Conservation (phyloP, 2,329 filamentous ascomycete genomes). For the Fusarium falciforme region DNA sequence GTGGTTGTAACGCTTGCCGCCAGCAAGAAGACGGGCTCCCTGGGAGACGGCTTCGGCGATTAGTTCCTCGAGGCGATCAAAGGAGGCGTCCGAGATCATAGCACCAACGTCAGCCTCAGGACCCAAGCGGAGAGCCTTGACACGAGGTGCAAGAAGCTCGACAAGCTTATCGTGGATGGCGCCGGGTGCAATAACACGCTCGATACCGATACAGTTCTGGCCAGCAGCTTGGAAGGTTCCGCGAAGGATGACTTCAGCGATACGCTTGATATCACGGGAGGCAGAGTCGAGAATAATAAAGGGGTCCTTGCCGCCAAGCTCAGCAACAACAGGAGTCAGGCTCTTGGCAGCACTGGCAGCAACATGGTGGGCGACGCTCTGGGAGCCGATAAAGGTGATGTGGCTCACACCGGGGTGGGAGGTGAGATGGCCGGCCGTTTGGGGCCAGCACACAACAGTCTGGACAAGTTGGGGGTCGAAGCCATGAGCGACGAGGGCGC, state of each 20-base stretch:
- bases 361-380: constrained; percentile 87
- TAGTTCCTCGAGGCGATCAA: constrained; percentile 79
- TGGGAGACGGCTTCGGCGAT: constrained; percentile 80
- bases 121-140: constrained; percentile 80
- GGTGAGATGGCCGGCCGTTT: constrained; percentile 83
- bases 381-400: constrained; percentile 95
- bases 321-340: constrained; percentile 88
- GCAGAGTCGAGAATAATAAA: constrained; percentile 89
- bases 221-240: constrained; percentile 95
- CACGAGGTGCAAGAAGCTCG: constrained; percentile 76
- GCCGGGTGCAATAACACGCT: constrained; percentile 86
- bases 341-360: constrained; percentile 85
- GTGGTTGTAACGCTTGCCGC: constrained; percentile 79
- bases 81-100: constrained; percentile 84
- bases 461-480: constrained; percentile 87
- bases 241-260: constrained; percentile 86
- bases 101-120: constrained; percentile 86
- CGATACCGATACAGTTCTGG: constrained; percentile 98
- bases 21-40: constrained; percentile 84
- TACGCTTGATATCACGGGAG: constrained; percentile 71
- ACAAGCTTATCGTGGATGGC: constrained; percentile 81
- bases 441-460: constrained; percentile 87
- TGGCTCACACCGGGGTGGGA: constrained; percentile 87
- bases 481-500: constrained; percentile 84
- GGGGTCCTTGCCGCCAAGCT: constrained; percentile 95